A percentile compares a stretch with the other conserved stretches of the same genome.
phyloP scores from a whole-genome alignment of 2,329 filamentous ascomycete genomes.

The Lasiodiplodia gonubiensis region DNA sequence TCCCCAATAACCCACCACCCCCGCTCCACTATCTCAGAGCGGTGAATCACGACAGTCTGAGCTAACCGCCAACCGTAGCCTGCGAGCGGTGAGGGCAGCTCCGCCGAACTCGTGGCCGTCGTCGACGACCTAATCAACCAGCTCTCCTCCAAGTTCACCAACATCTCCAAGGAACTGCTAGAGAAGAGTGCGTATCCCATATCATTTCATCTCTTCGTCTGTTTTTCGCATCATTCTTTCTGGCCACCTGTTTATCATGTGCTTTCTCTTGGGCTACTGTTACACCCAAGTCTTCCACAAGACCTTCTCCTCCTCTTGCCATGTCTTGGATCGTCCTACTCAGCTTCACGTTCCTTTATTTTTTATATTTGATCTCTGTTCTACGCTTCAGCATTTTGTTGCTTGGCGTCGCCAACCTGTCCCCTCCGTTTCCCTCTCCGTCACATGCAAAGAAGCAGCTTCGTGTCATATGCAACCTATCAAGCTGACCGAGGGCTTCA shows the following conservation, averaged over 20 bases:
- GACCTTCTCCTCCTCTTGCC: not conserved
- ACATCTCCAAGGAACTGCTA: conserved; percentile 84
- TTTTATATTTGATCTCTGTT: too few relatives aligned
- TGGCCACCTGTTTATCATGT: too few relatives aligned
- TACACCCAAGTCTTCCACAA: not conserved
- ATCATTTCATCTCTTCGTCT: not conserved
- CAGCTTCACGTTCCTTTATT: too few relatives aligned
- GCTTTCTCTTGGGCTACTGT: not conserved
- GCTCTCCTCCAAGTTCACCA: conserved; percentile 82
- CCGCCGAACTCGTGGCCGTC: conserved; percentile 73
- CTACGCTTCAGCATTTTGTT: too few relatives aligned
- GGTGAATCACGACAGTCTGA: not conserved
- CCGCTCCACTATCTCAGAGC: not conserved
- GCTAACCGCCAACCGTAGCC: conserved; percentile 32
- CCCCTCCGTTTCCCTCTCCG: too few relatives aligned
- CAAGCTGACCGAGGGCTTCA: not conserved
- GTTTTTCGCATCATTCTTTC: too few relatives aligned
- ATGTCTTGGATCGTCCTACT: too few relatives aligned
- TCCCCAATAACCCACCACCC: not conserved
- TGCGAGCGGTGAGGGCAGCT: conserved; percentile 7
- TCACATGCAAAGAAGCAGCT: not conserved
- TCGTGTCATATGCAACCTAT: not conserved
- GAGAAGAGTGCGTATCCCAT: conserved; percentile 72
- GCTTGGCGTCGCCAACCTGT: too few relatives aligned
- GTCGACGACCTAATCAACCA: conserved; percentile 88